Conservation (phyloP, 2,329 filamentous ascomycete genomes). For the Herpotrichia juniperi region DNA sequence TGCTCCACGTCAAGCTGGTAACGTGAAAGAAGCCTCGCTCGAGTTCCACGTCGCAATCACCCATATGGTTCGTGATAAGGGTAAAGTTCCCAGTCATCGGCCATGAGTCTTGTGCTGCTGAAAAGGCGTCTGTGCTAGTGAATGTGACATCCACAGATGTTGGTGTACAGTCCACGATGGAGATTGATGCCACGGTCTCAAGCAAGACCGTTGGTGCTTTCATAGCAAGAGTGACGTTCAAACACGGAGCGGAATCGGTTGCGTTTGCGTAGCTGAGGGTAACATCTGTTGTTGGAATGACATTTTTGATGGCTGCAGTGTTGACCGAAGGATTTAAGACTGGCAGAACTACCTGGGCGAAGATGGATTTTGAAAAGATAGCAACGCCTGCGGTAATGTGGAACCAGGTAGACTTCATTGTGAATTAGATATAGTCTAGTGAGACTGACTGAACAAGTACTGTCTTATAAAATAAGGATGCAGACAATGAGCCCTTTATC, state of each 20-base stretch:
- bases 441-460: too few species aligned
- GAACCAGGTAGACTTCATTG: too few species aligned
- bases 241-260: neutral
- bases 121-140: neutral
- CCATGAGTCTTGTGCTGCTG: neutral
- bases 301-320: neutral
- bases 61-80: neutral
- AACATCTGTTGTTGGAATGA: constrained; percentile 2
- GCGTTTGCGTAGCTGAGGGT: constrained; percentile 2
- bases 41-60: constrained; percentile 1
- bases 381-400: too few species aligned
- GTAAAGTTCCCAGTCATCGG: neutral
- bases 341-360: too few species aligned
- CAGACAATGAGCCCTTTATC: too few species aligned
- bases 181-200: neutral
- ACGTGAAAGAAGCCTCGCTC: constrained; percentile 2
- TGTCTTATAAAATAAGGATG: too few species aligned
- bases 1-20: neutral
- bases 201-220: neutral
- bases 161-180: neutral
- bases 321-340: neutral
- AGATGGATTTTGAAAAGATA: too few species aligned
- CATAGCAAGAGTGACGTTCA: constrained; percentile 3
- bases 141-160: neutral
- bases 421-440: too few species aligned